Conservation (phyloP, 352 stramenopile species). For the Phytopythium mirpurense region DNA sequence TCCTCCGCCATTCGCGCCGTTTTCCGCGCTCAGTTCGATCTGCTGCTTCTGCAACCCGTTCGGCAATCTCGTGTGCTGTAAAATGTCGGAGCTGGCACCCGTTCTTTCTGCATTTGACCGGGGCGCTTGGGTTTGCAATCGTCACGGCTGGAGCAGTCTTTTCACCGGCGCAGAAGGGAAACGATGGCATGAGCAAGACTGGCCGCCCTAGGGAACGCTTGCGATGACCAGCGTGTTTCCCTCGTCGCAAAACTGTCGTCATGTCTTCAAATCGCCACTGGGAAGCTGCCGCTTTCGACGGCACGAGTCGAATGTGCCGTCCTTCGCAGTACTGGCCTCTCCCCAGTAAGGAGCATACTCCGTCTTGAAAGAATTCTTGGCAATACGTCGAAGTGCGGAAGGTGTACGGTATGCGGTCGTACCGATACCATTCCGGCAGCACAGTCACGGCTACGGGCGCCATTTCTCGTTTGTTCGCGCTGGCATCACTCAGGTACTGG, state of each 20-base stretch:
- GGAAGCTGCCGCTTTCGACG: slow-evolving; percentile 3
- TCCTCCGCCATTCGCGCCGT: slow-evolving; percentile 3
- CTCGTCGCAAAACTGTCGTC: slow-evolving; percentile 7
- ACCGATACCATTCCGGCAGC: slow-evolving; percentile 41
- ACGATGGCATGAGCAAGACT: slow-evolving; percentile 16
- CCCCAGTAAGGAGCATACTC: slow-evolving; percentile 27
- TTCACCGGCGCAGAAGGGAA: slow-evolving; percentile 34
- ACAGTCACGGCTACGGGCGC: slow-evolving; percentile 10
- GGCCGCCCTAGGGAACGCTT: neutral
- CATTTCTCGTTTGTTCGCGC: slow-evolving; percentile 1
- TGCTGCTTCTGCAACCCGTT: slow-evolving; percentile 40
- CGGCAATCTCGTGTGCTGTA: slow-evolving; percentile 42
- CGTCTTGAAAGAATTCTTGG: slow-evolving; percentile 36
- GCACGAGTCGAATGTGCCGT: slow-evolving; percentile 28
- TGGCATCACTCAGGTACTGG: slow-evolving; percentile 16
- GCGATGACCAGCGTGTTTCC: slow-evolving; percentile 19
- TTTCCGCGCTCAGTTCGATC: slow-evolving; percentile 24
- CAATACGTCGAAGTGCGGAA: slow-evolving; percentile 55
- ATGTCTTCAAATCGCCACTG: slow-evolving; percentile 40
- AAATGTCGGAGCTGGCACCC: slow-evolving; percentile 39
- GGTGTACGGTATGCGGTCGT: slow-evolving; percentile 47
- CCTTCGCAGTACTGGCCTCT: slow-evolving; percentile 28
- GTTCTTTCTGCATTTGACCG: slow-evolving; percentile 30
- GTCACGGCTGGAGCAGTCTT: slow-evolving; percentile 9
- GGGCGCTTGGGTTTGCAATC: slow-evolving; percentile 11